Evolutionary conservation across 2,329 filamentous ascomycete genomes (phyloP).

Genomic region (Basipetospora chlamydospora): DNA sequence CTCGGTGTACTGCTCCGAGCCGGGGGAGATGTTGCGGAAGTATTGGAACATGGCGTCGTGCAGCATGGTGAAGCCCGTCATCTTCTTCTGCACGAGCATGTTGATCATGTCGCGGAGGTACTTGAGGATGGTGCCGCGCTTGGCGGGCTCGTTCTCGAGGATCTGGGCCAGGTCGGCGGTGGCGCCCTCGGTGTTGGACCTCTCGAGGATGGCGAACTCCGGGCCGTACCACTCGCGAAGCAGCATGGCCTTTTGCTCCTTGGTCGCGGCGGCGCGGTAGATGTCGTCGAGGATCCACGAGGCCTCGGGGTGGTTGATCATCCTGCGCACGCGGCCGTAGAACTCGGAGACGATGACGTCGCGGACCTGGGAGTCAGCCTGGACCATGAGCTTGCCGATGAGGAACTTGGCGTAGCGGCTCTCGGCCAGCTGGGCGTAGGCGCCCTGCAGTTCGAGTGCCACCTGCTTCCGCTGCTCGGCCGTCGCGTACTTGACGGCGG

Average conservation of each 20-base stretch:
- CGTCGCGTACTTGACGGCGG: constrained; percentile 89
- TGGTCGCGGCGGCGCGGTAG: constrained; percentile 76
- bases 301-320: constrained; percentile 92
- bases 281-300: constrained; percentile 97
- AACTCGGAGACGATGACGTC: constrained; percentile 88
- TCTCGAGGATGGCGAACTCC: constrained; percentile 72
- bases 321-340: constrained; percentile 78
- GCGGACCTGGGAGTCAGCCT: constrained; percentile 74
- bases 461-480: constrained; percentile 75
- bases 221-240: constrained; percentile 93
- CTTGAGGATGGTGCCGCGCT: constrained; percentile 75
- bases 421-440: constrained; percentile 74
- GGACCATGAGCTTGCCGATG: constrained; percentile 89
- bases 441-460: constrained; percentile 70
- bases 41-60: constrained; percentile 98
- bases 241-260: constrained; percentile 70
- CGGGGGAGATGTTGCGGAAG: constrained; percentile 64
- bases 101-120: constrained; percentile 80
- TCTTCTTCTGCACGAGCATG: constrained; percentile 85
- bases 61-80: constrained; percentile 92
- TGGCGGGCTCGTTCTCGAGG: constrained; percentile 64
- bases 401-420: constrained; percentile 96
- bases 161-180: constrained; percentile 61
- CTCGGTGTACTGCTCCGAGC: constrained; percentile 68
- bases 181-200: constrained; percentile 34